Conservation (phyloP, 805 yeast genomes). For the Cyberlindnera petersonii region DNA sequence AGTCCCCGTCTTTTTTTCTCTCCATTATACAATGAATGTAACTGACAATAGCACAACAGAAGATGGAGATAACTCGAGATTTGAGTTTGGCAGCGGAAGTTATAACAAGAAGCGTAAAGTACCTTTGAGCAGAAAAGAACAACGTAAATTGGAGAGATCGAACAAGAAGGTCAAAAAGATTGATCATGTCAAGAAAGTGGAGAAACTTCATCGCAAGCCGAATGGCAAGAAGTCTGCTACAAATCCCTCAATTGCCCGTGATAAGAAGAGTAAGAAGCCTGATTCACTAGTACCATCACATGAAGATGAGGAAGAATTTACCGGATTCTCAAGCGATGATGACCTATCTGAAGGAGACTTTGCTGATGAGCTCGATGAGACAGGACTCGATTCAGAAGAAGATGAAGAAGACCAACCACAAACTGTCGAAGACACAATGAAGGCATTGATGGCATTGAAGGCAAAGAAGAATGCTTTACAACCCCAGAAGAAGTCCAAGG, state of each 20-base stretch:
- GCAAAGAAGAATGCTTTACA: slow-evolving; percentile 8
- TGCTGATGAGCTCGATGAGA: too few species aligned
- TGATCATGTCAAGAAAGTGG: slow-evolving; percentile 7
- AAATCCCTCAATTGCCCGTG: neutral
- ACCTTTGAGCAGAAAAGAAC: slow-evolving; percentile 37
- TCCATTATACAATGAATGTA: neutral
- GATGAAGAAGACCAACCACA: slow-evolving; percentile 19
- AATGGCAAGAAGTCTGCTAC: slow-evolving; percentile 30
- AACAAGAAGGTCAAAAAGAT: slow-evolving; percentile 31
- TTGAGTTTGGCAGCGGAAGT: slow-evolving; percentile 22
- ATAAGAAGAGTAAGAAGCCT: slow-evolving; percentile 20
- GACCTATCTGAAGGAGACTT: slow-evolving; percentile 16
- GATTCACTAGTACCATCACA: neutral
- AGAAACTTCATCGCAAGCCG: slow-evolving; percentile 11
- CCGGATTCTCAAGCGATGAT: slow-evolving; percentile 14
- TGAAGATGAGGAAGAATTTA: slow-evolving; percentile 22
- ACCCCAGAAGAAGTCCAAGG: slow-evolving; percentile 1
- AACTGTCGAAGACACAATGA: slow-evolving; percentile 41
- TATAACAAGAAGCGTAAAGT: slow-evolving; percentile 34
- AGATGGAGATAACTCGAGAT: slow-evolving; percentile 39
- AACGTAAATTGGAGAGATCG: slow-evolving; percentile 37
- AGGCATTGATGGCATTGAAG: slow-evolving; percentile 34
- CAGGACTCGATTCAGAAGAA: slow-evolving; percentile 27
- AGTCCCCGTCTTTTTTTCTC: neutral
- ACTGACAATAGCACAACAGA: slow-evolving; percentile 7